Evolutionary conservation across 208 protist species (phyloP).

Genomic region (Leishmania lainsoni): DNA sequence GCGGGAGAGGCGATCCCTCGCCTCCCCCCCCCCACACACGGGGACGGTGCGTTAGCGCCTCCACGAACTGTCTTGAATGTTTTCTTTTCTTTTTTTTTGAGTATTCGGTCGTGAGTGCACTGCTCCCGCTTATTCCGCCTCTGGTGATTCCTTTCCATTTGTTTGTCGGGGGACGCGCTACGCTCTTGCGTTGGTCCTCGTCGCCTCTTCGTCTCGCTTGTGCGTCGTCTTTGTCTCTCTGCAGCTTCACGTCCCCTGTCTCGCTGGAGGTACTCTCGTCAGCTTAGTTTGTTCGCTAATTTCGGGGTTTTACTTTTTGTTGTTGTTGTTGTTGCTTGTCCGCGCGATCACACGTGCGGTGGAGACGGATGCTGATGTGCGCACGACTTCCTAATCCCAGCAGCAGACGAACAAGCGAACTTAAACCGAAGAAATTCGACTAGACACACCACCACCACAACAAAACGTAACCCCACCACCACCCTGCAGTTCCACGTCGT

Average conservation of each 20-base stretch:
- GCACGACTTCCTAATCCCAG: not conserved
- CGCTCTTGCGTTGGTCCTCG: not conserved
- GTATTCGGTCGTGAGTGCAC: not conserved
- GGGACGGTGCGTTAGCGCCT: not conserved
- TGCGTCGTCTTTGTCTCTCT: not conserved
- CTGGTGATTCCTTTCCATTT: no score
- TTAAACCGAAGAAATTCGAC: not conserved
- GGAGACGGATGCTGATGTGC: not conserved
- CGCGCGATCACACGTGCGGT: not conserved
- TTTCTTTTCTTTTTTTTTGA: not conserved
- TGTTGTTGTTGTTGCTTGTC: no score
- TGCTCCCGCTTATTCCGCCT: not conserved
- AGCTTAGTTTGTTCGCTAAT: not conserved
- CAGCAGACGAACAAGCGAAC: not conserved
- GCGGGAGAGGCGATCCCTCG: no score
- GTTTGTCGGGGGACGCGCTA: no score
- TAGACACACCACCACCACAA: no score
- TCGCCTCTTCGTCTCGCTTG: not conserved
- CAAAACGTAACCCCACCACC: no score
- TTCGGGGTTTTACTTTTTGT: not conserved
- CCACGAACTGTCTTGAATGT: not conserved
- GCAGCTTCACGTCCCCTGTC: not conserved
- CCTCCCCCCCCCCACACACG: no score
- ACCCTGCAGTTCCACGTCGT: not conserved
- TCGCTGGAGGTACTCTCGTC: not conserved